Conservation (phyloP, 78 protist species). For the Bodo saltans region DNA sequence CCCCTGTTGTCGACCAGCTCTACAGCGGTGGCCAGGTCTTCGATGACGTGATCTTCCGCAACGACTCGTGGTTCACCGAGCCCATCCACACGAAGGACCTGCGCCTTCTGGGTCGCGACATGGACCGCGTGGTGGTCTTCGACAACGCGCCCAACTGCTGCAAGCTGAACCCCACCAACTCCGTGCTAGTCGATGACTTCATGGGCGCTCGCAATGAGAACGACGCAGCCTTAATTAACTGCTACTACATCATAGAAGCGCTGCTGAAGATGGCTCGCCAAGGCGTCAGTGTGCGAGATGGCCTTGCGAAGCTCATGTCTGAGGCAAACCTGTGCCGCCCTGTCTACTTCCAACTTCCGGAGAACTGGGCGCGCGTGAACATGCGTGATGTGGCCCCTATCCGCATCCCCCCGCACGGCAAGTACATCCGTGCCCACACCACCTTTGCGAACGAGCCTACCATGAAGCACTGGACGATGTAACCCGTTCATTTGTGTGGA, state of each 20-base stretch:
- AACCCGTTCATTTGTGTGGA: too few species aligned
- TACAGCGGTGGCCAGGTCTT: background rate
- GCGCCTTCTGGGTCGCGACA: constrained; percentile 68
- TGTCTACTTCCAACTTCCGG: background rate
- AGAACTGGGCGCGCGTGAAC: background rate
- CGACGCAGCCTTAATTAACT: background rate
- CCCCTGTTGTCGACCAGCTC: constrained; percentile 8
- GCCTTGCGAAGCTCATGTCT: background rate
- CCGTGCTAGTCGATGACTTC: constrained; percentile 24
- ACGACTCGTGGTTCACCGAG: constrained; percentile 34
- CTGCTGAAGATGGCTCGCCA: background rate
- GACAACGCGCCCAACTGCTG: constrained; percentile 78
- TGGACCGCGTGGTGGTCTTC: constrained; percentile 56
- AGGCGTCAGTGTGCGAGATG: background rate
- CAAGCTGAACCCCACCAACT: constrained; percentile 17
- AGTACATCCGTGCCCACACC: too few species aligned
- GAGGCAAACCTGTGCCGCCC: background rate
- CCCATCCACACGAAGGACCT: constrained; percentile 82
- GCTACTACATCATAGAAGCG: background rate
- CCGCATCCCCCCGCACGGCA: background rate
- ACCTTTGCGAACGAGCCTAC: too few species aligned
- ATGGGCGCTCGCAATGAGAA: background rate
- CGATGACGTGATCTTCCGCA: constrained; percentile 10
- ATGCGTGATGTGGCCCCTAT: background rate
- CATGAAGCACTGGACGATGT: too few species aligned